A percentile compares a stretch with the other conserved stretches of the same genome.
phyloP scores from a whole-genome alignment of 1,284 basidiomycete species.

The Papiliotrema laurentii region DNA sequence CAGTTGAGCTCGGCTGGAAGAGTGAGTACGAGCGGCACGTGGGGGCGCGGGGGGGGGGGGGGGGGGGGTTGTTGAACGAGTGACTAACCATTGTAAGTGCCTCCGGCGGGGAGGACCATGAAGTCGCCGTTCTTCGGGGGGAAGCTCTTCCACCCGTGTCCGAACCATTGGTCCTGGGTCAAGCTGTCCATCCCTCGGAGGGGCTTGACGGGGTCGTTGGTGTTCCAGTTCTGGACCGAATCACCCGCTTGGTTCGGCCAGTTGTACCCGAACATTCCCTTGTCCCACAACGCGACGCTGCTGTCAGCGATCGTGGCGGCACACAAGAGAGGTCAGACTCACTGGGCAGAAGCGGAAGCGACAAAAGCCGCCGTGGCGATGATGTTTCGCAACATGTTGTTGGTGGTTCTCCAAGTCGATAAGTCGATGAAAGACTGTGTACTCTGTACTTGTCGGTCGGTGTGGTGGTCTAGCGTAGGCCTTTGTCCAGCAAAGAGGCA shows the following conservation, averaged over 20 bases:
- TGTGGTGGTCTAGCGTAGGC: no score
- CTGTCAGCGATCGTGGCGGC: not conserved
- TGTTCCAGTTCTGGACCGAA: slow-evolving; percentile 16
- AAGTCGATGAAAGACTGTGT: no score
- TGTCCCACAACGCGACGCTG: slow-evolving; percentile 20
- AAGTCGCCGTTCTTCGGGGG: slow-evolving; percentile 58
- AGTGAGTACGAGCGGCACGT: not conserved
- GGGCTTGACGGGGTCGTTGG: slow-evolving; percentile 17
- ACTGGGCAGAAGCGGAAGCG: slow-evolving; percentile 9
- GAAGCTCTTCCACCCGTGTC: slow-evolving; percentile 56
- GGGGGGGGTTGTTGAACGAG: not conserved
- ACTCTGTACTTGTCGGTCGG: no score
- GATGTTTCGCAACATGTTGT: not conserved
- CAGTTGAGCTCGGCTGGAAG: slow-evolving; percentile 12
- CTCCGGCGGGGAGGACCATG: slow-evolving; percentile 51
- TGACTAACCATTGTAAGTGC: slow-evolving; percentile 13
- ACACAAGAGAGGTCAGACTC: not conserved
- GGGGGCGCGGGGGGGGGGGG: not conserved
- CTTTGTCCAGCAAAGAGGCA: no score
- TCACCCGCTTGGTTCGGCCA: slow-evolving; percentile 8
- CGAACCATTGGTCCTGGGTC: slow-evolving; percentile 20
- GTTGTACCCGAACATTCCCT: slow-evolving; percentile 18
- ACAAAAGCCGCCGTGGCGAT: not conserved
- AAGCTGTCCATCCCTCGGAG: slow-evolving; percentile 12
- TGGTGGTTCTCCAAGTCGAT: not conserved